Evolutionary conservation across 202 grass and related monocot genomes (phyloP), one percentile per base, ranked within the genome.

Genomic region (Zoysia matrella): DNA sequence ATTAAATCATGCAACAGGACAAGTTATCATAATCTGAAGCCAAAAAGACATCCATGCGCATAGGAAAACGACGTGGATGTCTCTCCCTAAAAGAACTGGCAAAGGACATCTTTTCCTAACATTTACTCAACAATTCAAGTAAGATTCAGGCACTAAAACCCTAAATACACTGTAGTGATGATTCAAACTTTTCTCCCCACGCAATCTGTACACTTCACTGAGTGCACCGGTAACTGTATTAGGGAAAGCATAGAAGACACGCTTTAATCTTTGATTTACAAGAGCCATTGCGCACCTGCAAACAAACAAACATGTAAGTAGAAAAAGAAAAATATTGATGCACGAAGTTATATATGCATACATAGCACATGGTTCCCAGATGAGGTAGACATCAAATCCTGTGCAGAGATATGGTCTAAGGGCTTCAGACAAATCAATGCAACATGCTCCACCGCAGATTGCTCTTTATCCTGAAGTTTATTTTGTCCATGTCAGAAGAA

Each of bases 361-460:
- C 22, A 30, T 30, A 30, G 22, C 22, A 30, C 22, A 30, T 30
- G 22, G 22, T 30, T 30, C 22, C 22, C 22, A 30, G 22, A 30
- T 30, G 22, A 30, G 22, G 22, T 30, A 30, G 22, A 30, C 22
- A 30, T 30, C 22, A 30, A 30, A 30, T 30, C 22, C 95, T 79
- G 90, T 98, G 86, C 95, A 98, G 45, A 98, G 88, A 76, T 98
- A 98, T 64, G 90, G 95, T 49, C 82, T 94, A n/a, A 52, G 85
- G 48, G 67, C 44, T 81, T 88, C 92, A 73, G 67, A 72, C 43
- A 88, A 75, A 54, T 88, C 65, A 64, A 7, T 5, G 36, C 54
- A 40, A 42, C 16, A 60, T 84, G 73, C 47, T 30, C 22, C 22
- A 30, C 22, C 22, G 50, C 4, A 40, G 44, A 45, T 66, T 75